A percentile compares a stretch with the other conserved stretches of the same genome.
These are phyloP conservation scores for Chenopodium suecicum DNA, from an alignment of 148 eudicot genomes.

Conservation along the genomic window DNA sequence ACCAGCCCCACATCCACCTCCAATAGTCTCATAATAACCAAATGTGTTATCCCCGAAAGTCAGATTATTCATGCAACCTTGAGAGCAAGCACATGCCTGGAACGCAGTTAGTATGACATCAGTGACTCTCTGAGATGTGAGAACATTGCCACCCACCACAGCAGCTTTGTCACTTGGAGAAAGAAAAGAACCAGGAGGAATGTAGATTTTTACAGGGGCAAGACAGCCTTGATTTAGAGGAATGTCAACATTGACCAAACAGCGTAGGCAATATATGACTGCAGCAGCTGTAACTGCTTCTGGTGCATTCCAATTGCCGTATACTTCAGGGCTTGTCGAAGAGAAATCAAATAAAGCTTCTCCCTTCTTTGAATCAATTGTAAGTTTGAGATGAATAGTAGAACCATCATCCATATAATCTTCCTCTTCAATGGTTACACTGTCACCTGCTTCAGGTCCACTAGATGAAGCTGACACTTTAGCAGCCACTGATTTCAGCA, in stretches of 20 bases:
- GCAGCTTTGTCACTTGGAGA: conserved; percentile 98
- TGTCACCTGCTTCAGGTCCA: conserved; percentile 25
- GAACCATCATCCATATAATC: conserved; percentile 99
- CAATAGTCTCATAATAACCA: conserved; percentile 95
- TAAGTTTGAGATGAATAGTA: conserved; percentile 69
- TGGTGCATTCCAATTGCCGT: conserved; percentile 97
- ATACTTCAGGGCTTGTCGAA: conserved; percentile 93
- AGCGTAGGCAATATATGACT: conserved; percentile 90
- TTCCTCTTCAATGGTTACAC: conserved; percentile 76
- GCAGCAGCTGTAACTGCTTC: conserved; percentile 95
- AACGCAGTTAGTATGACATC: conserved; percentile 93
- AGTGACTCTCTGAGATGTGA: conserved; percentile 91
- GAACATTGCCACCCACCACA: conserved; percentile 97
- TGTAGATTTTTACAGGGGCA: conserved; percentile 80
- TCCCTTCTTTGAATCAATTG: conserved; percentile 64
- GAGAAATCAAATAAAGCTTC: conserved; percentile 87
- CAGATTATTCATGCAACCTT: conserved; percentile 98
- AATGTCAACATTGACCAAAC: conserved; percentile 87
- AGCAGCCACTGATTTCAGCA: conserved; percentile 86
- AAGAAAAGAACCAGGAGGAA: conserved; percentile 82
- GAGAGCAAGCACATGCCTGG: conserved; percentile 97
- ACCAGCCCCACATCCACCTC: conserved; percentile 96
- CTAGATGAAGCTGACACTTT: conserved; percentile 43
- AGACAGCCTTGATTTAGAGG: conserved; percentile 97
- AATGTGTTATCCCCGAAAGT: conserved; percentile 90